Conservation (phyloP, 352 stramenopile species). For the Globisporangium camurandrum region DNA sequence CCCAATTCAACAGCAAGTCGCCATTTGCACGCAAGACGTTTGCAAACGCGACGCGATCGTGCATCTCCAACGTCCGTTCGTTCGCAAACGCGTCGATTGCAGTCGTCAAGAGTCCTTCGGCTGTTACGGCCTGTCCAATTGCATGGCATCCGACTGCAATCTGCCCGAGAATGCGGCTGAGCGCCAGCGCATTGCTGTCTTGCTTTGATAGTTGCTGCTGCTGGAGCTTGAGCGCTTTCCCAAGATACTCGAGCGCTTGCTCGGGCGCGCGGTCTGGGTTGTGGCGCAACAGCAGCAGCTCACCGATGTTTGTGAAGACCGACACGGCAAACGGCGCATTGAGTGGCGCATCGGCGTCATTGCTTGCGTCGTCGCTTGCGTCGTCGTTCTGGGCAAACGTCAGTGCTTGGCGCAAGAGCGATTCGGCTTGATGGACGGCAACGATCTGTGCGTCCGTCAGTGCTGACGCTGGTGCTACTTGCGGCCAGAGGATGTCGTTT, state of each 20-base stretch:
- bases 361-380: slow-evolving; percentile 37
- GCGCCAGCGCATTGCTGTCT: slow-evolving; percentile 38
- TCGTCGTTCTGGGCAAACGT: slow-evolving; percentile 51
- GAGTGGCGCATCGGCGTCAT: too few species aligned
- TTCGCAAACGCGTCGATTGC: slow-evolving; percentile 67
- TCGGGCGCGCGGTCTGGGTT: slow-evolving; percentile 54
- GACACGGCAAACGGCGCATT: slow-evolving; percentile 58
- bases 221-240: slow-evolving; percentile 55
- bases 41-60: slow-evolving; percentile 64
- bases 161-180: slow-evolving; percentile 55
- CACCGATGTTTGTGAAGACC: slow-evolving; percentile 62
- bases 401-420: slow-evolving; percentile 62
- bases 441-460: slow-evolving; percentile 30
- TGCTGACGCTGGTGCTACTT: slow-evolving; percentile 17
- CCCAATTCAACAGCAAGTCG: slow-evolving; percentile 41
- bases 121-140: slow-evolving; percentile 60
- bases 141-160: slow-evolving; percentile 60
- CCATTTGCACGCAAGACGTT: slow-evolving; percentile 50
- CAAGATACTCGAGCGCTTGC: slow-evolving; percentile 65
- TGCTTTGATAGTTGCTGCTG: slow-evolving; percentile 46
- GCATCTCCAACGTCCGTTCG: slow-evolving; percentile 35
- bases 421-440: slow-evolving; percentile 55
- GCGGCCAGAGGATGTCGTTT: slow-evolving; percentile 24
- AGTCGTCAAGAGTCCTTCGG: slow-evolving; percentile 61
- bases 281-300: slow-evolving; percentile 51